phyloP scores from a whole-genome alignment of 1,284 basidiomycete genomes.

The Phenoliferia sp. region DNA sequence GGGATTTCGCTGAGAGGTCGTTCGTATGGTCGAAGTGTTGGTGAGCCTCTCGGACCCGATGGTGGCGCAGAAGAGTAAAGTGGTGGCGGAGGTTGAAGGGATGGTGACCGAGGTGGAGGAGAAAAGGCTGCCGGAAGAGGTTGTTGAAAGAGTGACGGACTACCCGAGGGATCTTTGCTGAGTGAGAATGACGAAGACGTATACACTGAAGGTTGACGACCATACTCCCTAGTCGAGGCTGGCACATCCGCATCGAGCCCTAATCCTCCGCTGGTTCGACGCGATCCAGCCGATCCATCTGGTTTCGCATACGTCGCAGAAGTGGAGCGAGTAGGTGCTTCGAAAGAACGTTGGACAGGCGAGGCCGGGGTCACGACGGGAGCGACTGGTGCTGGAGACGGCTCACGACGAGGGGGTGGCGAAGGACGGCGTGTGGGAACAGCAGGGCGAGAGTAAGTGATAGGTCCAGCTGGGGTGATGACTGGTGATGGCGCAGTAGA shows the following conservation, averaged over 20 bases:
- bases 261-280: background rate
- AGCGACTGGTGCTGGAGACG: background rate
- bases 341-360: background rate
- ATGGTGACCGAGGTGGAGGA: background rate
- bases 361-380: background rate
- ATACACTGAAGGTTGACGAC: constrained; percentile 1
- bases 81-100: background rate
- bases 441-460: background rate
- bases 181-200: background rate
- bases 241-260: constrained; percentile 5
- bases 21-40: background rate
- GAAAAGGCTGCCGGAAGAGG: background rate
- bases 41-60: background rate
- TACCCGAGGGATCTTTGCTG: background rate
- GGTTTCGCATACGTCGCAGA: background rate
- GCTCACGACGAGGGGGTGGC: background rate
- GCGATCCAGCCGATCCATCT: background rate
- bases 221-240: background rate
- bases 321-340: too few species aligned
- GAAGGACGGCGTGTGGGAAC: background rate
- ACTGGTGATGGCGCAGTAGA: background rate
- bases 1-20: background rate
- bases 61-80: background rate
- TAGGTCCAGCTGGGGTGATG: background rate
- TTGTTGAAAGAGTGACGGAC: background rate